Percentiles rank a stretch among this genome's conserved stretches.
Evolutionary conservation across 768 basidiomycete genomes (phyloP).

Genomic region (Boletus tomentosulus): DNA sequence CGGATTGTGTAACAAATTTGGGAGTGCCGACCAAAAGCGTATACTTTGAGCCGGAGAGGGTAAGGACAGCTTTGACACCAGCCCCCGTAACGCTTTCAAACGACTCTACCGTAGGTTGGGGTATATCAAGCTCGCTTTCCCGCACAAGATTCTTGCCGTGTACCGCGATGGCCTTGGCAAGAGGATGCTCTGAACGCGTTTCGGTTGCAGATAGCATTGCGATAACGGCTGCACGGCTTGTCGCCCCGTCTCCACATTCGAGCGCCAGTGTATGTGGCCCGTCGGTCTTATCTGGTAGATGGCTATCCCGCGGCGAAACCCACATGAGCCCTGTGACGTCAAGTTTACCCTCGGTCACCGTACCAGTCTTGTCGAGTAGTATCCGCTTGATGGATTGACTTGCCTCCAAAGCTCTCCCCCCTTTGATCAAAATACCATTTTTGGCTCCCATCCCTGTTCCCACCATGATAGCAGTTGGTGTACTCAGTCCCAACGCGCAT

Average conservation of each 20-base stretch:
- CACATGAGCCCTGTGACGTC: slow-evolving; percentile 74
- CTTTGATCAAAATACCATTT: slow-evolving; percentile 98
- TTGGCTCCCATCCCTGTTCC: slow-evolving; percentile 95
- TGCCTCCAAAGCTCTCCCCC: slow-evolving; percentile 90
- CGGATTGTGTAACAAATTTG: slow-evolving; percentile 59
- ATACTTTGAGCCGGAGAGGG: slow-evolving; percentile 47
- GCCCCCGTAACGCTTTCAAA: slow-evolving; percentile 91
- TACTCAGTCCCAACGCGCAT: slow-evolving; percentile 92
- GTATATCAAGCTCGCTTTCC: slow-evolving; percentile 35
- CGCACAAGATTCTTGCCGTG: slow-evolving; percentile 69
- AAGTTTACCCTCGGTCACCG: slow-evolving; percentile 93
- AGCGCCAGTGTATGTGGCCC: slow-evolving; percentile 11
- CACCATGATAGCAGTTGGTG: slow-evolving; percentile 99
- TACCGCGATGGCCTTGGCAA: slow-evolving; percentile 87
- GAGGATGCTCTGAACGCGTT: slow-evolving; percentile 90
- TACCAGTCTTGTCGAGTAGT: slow-evolving; percentile 96
- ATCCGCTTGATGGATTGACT: slow-evolving; percentile 78
- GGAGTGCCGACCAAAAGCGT: slow-evolving; percentile 74
- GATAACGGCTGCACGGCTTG: slow-evolving; percentile 56
- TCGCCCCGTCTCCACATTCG: slow-evolving; percentile 57
- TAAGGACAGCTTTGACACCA: slow-evolving; percentile 73
- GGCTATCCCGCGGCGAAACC: slow-evolving; percentile 43
- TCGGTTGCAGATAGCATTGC: slow-evolving; percentile 86
- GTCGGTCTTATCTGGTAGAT: slow-evolving; percentile 13
- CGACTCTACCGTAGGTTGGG: slow-evolving; percentile 54